These are phyloP conservation scores for Scorias spongiosa DNA, from an alignment of 2,329 filamentous ascomycete species.

Conservation along the genomic window DNA sequence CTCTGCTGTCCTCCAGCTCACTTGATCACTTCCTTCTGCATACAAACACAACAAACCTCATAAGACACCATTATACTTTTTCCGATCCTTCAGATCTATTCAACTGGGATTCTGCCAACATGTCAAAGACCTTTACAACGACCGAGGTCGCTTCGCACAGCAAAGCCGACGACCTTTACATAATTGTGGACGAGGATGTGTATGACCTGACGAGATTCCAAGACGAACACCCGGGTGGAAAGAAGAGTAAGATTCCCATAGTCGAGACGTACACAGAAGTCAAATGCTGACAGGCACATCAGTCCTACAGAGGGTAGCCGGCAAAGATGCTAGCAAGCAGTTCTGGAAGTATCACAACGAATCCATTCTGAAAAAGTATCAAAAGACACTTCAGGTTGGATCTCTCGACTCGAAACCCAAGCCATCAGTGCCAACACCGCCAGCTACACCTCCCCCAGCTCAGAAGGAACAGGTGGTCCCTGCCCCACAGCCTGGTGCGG, in stretches of 20 bases:
- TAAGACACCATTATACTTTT: too few species aligned
- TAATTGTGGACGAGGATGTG: constrained; percentile 86
- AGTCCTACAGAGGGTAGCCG: constrained; percentile 50
- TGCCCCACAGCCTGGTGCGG: constrained; percentile 42
- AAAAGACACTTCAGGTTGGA: constrained; percentile 62
- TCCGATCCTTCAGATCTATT: background rate
- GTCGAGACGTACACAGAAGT: constrained; percentile 10
- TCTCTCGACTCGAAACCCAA: constrained; percentile 78
- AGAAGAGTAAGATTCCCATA: constrained; percentile 41
- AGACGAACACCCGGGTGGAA: constrained; percentile 37
- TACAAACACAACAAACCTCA: too few species aligned
- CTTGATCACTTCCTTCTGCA: too few species aligned
- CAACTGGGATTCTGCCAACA: constrained; percentile 27
- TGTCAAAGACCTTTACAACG: constrained; percentile 77
- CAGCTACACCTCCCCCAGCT: constrained; percentile 31
- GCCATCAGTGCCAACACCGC: constrained; percentile 27
- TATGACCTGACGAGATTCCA: constrained; percentile 70
- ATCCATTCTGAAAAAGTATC: constrained; percentile 67
- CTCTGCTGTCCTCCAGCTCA: too few species aligned
- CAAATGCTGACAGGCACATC: constrained; percentile 1
- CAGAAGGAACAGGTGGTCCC: constrained; percentile 39
- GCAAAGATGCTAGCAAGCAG: constrained; percentile 54
- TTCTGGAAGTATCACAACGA: constrained; percentile 67
- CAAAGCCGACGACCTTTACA: constrained; percentile 72
- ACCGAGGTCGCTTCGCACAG: constrained; percentile 85